phyloP scores from a whole-genome alignment of 2,329 filamentous ascomycete genomes.

The Fusarium nanum region DNA sequence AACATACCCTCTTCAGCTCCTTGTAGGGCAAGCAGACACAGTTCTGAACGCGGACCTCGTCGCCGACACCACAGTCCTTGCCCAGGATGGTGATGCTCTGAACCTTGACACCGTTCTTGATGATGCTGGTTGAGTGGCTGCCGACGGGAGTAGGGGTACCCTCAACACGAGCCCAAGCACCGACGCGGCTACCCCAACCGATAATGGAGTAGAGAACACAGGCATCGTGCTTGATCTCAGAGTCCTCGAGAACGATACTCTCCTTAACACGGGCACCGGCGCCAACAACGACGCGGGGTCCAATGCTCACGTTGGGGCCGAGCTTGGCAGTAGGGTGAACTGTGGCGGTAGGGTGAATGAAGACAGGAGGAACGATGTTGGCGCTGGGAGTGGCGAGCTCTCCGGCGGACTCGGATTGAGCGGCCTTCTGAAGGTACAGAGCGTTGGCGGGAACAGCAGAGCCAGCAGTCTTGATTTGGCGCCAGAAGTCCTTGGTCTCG shows the following conservation, averaged over 20 bases:
- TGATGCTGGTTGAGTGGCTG: constrained; percentile 91
- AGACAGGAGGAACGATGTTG: constrained; percentile 91
- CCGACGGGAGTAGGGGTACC: constrained; percentile 88
- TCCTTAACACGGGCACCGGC: constrained; percentile 94
- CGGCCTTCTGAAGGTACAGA: constrained; percentile 93
- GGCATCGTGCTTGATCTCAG: constrained; percentile 95
- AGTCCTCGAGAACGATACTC: constrained; percentile 93
- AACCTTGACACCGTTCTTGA: constrained; percentile 98
- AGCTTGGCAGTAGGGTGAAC: constrained; percentile 97
- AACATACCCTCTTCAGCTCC: constrained; percentile 90
- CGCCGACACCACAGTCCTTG: constrained; percentile 93
- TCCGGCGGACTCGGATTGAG: constrained; percentile 75
- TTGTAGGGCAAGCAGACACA: constrained; percentile 98
- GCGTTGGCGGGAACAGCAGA: constrained; percentile 97
- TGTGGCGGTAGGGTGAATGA: constrained; percentile 90
- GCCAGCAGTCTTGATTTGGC: constrained; percentile 98
- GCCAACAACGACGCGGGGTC: constrained; percentile 85
- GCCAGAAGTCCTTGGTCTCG: constrained; percentile 99
- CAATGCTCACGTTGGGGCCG: constrained; percentile 95
- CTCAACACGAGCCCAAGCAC: constrained; percentile 98
- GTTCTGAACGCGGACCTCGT: constrained; percentile 96
- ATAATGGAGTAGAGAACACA: constrained; percentile 97
- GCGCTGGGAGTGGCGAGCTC: constrained; percentile 87
- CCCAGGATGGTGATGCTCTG: constrained; percentile 98
- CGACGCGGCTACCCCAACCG: constrained; percentile 94